Conservation (phyloP, 2,329 filamentous ascomycete species). For the Thelonectria rubi region DNA sequence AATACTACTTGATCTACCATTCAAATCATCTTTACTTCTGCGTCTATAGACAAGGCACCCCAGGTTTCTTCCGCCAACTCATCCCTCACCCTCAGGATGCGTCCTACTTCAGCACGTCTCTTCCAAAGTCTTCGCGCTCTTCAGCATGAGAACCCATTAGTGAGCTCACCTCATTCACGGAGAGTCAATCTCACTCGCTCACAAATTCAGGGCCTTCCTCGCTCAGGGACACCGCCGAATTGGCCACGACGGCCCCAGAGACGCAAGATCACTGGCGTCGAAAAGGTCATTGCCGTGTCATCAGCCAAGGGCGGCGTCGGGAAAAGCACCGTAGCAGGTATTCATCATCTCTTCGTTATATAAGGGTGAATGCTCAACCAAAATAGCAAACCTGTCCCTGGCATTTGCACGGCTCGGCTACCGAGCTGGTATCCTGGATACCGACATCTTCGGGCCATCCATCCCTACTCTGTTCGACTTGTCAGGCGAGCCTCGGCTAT, state of each 20-base stretch:
- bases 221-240: slow-evolving; percentile 67
- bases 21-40: not conserved
- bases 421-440: slow-evolving; percentile 87
- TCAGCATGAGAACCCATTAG: slow-evolving; percentile 87
- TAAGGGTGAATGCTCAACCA: not conserved
- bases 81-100: slow-evolving; percentile 46
- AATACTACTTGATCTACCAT: not conserved
- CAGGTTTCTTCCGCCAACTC: not conserved
- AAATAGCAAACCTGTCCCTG: slow-evolving; percentile 80
- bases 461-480: slow-evolving; percentile 91
- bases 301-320: slow-evolving; percentile 98
- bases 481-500: slow-evolving; percentile 79
- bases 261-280: slow-evolving; percentile 82
- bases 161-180: slow-evolving; percentile 51
- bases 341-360: not conserved
- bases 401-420: slow-evolving; percentile 85
- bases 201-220: slow-evolving; percentile 77
- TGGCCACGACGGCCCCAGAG: slow-evolving; percentile 81
- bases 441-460: slow-evolving; percentile 95
- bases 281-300: slow-evolving; percentile 94
- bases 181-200: not conserved
- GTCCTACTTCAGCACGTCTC: slow-evolving; percentile 48
- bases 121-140: slow-evolving; percentile 46
- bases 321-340: slow-evolving; percentile 91
- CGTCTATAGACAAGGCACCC: not conserved